Percentiles rank a stretch among this genome's conserved stretches.
These are phyloP conservation scores for Metschnikowia reukaufii DNA, from an alignment of 805 yeast species.

Conservation along the genomic window DNA sequence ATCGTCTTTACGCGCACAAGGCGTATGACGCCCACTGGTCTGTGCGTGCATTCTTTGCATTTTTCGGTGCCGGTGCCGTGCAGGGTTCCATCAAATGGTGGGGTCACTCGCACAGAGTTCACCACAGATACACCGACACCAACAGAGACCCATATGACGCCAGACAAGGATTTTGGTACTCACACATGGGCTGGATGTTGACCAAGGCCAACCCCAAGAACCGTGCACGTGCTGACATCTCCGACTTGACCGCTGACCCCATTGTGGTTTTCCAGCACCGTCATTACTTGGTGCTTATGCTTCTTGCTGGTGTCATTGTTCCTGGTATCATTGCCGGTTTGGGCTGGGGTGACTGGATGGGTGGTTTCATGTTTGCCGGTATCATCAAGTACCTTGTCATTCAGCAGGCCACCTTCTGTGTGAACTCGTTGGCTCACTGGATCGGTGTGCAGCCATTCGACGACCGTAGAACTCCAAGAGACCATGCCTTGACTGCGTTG, in stretches of 20 bases:
- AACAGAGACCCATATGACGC: conserved; percentile 85
- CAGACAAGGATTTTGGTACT: conserved; percentile 77
- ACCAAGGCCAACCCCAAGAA: conserved; percentile 76
- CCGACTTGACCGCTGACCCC: conserved; percentile 75
- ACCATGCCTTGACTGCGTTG: conserved; percentile 74
- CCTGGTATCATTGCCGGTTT: conserved; percentile 50
- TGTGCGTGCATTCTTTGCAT: conserved; percentile 62
- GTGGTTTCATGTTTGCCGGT: conserved; percentile 80
- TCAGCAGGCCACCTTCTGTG: conserved; percentile 86
- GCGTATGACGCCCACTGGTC: conserved; percentile 65
- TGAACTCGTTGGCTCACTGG: conserved; percentile 84
- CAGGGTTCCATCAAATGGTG: conserved; percentile 91
- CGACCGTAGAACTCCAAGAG: conserved; percentile 85
- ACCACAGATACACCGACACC: conserved; percentile 85
- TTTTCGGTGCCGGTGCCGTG: conserved; percentile 79
- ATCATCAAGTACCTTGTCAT: conserved; percentile 64
- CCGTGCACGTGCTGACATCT: conserved; percentile 78
- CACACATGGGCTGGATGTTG: conserved; percentile 88
- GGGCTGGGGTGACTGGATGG: conserved; percentile 43
- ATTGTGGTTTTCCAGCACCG: conserved; percentile 79
- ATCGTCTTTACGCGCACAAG: conserved; percentile 76
- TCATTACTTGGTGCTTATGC: conserved; percentile 65
- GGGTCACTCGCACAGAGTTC: conserved; percentile 83
- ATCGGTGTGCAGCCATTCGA: conserved; percentile 84
- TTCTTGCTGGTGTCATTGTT: conserved; percentile 56